Percentiles rank a stretch among this genome's conserved stretches.
Conservation (phyloP, 352 stramenopile genomes). For the Pythium myriotylum region DNA sequence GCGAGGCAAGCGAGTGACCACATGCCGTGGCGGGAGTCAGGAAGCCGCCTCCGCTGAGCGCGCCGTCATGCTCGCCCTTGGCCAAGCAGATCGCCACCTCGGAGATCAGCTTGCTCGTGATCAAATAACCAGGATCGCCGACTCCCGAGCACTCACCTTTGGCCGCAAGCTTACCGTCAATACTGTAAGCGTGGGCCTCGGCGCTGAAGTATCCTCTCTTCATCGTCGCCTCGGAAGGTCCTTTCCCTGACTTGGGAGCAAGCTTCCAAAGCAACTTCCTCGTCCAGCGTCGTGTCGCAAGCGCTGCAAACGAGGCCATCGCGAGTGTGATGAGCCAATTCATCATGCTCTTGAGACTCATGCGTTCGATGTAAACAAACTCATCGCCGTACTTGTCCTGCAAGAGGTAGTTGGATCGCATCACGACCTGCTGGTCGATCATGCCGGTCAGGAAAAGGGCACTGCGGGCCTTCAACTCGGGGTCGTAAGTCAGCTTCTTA, state of each 20-base stretch:
- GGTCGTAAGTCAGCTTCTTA: constrained; percentile 47
- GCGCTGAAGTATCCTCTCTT: constrained; percentile 74
- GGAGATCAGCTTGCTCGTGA: constrained; percentile 45
- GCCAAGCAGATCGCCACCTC: constrained; percentile 46
- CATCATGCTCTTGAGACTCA: constrained; percentile 28
- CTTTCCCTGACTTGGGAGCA: constrained; percentile 74
- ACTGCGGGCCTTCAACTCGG: constrained; percentile 36
- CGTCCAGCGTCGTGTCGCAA: constrained; percentile 68
- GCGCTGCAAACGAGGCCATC: constrained; percentile 38
- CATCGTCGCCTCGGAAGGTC: constrained; percentile 82
- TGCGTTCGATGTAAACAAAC: constrained; percentile 70
- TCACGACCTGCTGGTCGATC: constrained; percentile 85
- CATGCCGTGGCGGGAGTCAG: constrained; percentile 64
- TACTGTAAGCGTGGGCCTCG: constrained; percentile 46
- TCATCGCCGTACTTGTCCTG: constrained; percentile 56
- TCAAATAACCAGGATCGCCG: constrained; percentile 44
- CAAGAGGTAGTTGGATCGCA: constrained; percentile 68
- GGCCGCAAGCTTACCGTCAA: constrained; percentile 36
- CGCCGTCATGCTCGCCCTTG: constrained; percentile 32
- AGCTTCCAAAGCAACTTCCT: constrained; percentile 65
- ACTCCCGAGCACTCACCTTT: constrained; percentile 10
- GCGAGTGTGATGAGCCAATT: constrained; percentile 47
- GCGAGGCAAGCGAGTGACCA: constrained; percentile 51
- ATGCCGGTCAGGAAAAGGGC: constrained; percentile 73
- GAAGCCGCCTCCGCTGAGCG: constrained; percentile 41